Evolutionary conservation across 2,329 filamentous ascomycete genomes (phyloP).

Genomic region (Phialemoniopsis sp.): DNA sequence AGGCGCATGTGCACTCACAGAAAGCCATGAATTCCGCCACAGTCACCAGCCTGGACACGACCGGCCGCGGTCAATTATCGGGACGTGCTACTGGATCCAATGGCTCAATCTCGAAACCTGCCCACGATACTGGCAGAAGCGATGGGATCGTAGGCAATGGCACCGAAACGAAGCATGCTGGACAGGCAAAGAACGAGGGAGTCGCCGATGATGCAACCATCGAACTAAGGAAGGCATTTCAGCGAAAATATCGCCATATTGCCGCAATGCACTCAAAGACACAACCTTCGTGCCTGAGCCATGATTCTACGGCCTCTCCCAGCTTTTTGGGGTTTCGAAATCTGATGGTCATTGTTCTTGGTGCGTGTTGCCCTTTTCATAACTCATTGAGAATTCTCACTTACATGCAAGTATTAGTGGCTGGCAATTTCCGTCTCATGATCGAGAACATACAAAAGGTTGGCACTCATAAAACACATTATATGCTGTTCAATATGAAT

Average conservation of each 20-base stretch:
- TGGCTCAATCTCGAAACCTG: conserved; percentile 3
- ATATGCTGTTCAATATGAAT: not conserved
- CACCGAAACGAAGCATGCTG: conserved; percentile 5
- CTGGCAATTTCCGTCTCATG: conserved; percentile 88
- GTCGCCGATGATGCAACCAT: conserved; percentile 10
- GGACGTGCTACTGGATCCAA: conserved; percentile 2
- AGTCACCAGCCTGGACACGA: conserved; percentile 4
- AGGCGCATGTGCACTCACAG: no score
- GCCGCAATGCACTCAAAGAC: conserved; percentile 74
- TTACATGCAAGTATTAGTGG: conserved; percentile 50
- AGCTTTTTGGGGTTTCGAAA: conserved; percentile 95
- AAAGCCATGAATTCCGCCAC: conserved; percentile 7
- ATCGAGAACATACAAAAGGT: conserved; percentile 97
- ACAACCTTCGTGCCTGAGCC: conserved; percentile 77
- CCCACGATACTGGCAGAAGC: conserved; percentile 4
- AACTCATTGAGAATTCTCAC: not conserved
- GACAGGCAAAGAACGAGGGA: no score
- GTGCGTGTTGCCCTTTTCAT: conserved; percentile 39
- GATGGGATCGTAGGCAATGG: not conserved
- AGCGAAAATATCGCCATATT: conserved; percentile 83
- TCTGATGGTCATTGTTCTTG: conserved; percentile 88
- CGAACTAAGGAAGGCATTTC: conserved; percentile 29
- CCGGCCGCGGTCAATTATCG: not conserved
- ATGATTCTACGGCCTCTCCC: conserved; percentile 69
- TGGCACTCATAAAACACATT: conserved; percentile 5